phyloP scores from a whole-genome alignment of 768 basidiomycete genomes.

The Kwoniella bestiolae region DNA sequence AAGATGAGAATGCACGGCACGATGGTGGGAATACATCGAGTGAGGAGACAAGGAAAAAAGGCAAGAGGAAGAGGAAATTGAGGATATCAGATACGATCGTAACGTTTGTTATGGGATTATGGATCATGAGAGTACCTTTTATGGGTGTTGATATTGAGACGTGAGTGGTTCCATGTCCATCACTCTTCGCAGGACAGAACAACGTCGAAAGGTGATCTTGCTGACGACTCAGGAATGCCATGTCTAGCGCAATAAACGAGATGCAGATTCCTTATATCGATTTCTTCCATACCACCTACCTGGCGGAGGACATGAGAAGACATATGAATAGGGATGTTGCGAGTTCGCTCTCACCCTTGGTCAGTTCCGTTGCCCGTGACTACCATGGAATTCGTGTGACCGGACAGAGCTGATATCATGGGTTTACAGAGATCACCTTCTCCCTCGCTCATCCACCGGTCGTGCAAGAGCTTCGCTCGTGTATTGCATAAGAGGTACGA shows the following conservation, averaged over 20 bases:
- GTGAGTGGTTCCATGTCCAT: too few relatives aligned
- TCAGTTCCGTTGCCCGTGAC: conserved; percentile 45
- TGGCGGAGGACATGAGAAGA: conserved; percentile 67
- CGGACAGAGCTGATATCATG: not conserved
- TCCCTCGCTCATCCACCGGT: conserved; percentile 10
- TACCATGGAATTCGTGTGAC: too few relatives aligned
- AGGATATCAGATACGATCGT: conserved; percentile 65
- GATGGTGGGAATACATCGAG: not conserved
- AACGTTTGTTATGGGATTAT: conserved; percentile 74
- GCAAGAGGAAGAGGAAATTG: conserved; percentile 37
- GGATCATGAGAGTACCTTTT: conserved; percentile 77
- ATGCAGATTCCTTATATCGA: conserved; percentile 83
- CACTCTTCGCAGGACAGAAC: too few relatives aligned
- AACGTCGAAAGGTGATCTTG: too few relatives aligned
- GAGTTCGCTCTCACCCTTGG: conserved; percentile 72
- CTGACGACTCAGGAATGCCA: too few relatives aligned
- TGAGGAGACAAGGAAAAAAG: not conserved
- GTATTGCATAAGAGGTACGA: conserved; percentile 64
- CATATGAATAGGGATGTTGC: conserved; percentile 76
- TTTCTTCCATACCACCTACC: conserved; percentile 61
- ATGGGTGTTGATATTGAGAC: conserved; percentile 74
- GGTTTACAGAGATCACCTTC: conserved; percentile 68
- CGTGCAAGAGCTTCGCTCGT: conserved; percentile 66
- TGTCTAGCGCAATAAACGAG: conserved; percentile 69
- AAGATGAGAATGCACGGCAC: conserved; percentile 16